These are phyloP conservation scores for Diatrype stigma DNA, from an alignment of 2,329 filamentous ascomycete genomes.

Conservation along the genomic window DNA sequence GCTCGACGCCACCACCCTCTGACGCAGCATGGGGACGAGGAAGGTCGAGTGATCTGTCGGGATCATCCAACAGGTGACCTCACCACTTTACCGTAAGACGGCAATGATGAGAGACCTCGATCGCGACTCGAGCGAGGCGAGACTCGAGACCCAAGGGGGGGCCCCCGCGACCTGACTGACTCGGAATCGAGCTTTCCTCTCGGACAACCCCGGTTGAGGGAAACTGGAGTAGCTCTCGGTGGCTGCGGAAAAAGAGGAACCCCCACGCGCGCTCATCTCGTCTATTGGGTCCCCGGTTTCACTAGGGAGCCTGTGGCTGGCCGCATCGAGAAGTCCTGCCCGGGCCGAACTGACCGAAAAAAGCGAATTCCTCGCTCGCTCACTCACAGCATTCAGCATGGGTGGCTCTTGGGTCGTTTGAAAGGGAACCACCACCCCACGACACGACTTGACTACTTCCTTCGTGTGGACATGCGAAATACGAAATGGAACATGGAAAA, in stretches of 20 bases:
- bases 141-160: too few species aligned
- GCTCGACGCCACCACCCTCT: too few species aligned
- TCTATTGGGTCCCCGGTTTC: slow-evolving; percentile 13
- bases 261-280: slow-evolving; percentile 19
- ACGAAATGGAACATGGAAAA: not conserved
- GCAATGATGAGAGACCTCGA: not conserved
- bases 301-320: slow-evolving; percentile 11
- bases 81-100: not conserved
- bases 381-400: too few species aligned
- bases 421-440: too few species aligned
- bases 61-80: not conserved
- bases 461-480: not conserved
- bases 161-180: not conserved
- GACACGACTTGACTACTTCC: too few species aligned
- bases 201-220: slow-evolving; percentile 11
- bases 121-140: not conserved
- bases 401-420: too few species aligned
- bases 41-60: not conserved
- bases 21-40: too few species aligned
- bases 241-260: slow-evolving; percentile 9
- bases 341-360: slow-evolving; percentile 2
- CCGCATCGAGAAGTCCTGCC: slow-evolving; percentile 19
- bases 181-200: not conserved
- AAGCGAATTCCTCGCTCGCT: not conserved
- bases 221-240: slow-evolving; percentile 2